Conservation (phyloP, 345 rosid species). For the Corymbia maculata region DNA sequence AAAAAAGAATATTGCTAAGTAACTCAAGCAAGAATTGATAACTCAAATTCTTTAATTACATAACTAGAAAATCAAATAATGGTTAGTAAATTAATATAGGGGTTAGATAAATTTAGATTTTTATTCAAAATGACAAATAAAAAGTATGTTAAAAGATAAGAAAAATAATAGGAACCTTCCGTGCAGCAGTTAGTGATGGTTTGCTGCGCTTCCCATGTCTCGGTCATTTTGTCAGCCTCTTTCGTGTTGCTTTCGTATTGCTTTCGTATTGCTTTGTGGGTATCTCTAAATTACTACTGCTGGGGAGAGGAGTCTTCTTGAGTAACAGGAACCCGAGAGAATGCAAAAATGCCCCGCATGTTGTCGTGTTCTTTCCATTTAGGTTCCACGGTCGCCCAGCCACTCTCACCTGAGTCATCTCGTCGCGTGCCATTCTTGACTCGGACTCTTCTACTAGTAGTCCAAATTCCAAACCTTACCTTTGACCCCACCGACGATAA, state of each 20-base stretch:
- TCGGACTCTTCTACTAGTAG: neutral
- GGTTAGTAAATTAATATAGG: neutral
- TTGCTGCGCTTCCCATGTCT: neutral
- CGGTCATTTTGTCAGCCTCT: neutral
- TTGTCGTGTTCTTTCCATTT: neutral
- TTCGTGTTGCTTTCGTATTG: neutral
- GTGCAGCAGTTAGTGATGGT: neutral
- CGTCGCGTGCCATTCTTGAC: neutral
- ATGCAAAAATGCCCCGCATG: neutral
- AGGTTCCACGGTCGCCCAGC: neutral
- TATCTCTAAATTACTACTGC: neutral
- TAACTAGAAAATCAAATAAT: neutral
- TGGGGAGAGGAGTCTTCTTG: neutral
- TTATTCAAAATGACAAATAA: neutral
- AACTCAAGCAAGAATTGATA: neutral
- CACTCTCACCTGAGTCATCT: too few relatives aligned
- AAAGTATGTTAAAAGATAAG: neutral
- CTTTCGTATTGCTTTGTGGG: neutral
- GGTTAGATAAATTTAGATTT: neutral
- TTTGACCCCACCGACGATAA: neutral
- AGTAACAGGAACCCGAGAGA: neutral
- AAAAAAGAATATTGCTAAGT: neutral
- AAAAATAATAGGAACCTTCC: neutral
- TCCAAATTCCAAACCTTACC: neutral
- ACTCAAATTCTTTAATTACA: neutral